Evolutionary conservation across 169 alveolate species (phyloP), one percentile per base, ranked within the genome.

Genomic region (Babesia ovis): DNA sequence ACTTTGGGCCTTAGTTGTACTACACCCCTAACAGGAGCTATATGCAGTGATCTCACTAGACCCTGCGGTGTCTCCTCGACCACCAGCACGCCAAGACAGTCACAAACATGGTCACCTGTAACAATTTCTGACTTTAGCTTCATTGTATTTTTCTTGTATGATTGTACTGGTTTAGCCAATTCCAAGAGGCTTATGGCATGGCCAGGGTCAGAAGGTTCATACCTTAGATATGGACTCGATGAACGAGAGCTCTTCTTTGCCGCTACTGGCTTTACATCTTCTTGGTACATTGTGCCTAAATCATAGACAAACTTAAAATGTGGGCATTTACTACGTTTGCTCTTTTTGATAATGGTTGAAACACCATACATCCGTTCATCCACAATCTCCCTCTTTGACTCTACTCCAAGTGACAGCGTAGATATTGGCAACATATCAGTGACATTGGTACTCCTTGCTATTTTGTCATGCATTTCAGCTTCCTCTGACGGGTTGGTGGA

Each of bases 61-160:
- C 79, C 86, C 9, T 50, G 55, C n/a, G 23, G 74, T 20, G 75
- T 68, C 31, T 77, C 59, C 50, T 77, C 76, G 14, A 77, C 80
- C 32, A 61, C 71, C 32, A 77, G 57, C 20, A 77, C 71, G 22
- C 86, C 86, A 14, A 77, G 62, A 55, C 86, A 77, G 48, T 77
- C 86, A 22, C 55, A 61, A 23, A 77, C 86, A 50, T 77, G 81
- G 20, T 77, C 86, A 22, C 75, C 71, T 12, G 86, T 77, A 18
- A 71, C 79, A 25, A 77, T 67, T 32, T 71, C 53, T 11, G 86
- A 77, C 22, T 51, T 60, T n/a, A 66, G 67, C n/a, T 53, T 77
- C 56, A 67, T 37, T 4, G 70, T 74, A 37, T 27, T 46, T 37
- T 35, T 60, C 34, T 42, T 55, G 57, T 41, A 42, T n/a, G 79